Conservation (phyloP, 768 basidiomycete species). For the Suillus plorans region DNA sequence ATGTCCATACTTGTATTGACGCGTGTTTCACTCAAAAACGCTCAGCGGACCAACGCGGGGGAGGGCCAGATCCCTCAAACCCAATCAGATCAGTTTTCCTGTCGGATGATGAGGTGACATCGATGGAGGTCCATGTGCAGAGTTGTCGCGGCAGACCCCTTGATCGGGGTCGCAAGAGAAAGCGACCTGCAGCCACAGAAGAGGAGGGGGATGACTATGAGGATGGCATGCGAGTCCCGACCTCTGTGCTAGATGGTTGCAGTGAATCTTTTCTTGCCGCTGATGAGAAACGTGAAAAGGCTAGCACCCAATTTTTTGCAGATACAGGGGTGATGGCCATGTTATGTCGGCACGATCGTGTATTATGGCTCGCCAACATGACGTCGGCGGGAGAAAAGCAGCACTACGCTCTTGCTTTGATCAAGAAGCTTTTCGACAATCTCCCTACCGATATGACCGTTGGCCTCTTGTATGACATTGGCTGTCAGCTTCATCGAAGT, state of each 20-base stretch:
- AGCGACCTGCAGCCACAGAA: neutral
- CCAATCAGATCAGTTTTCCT: constrained; percentile 21
- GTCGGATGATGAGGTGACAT: constrained; percentile 16
- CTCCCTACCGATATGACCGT: constrained; percentile 17
- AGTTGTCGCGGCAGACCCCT: neutral
- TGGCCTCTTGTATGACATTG: constrained; percentile 25
- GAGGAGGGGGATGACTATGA: constrained; percentile 10
- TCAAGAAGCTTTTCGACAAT: constrained; percentile 8
- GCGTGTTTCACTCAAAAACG: constrained; percentile 35
- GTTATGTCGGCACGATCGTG: constrained; percentile 21
- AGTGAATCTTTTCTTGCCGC: constrained; percentile 24
- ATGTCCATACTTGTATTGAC: constrained; percentile 25
- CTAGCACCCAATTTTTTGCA: constrained; percentile 17
- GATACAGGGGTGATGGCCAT: constrained; percentile 24
- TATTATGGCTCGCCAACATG: constrained; percentile 23
- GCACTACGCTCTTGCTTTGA: constrained; percentile 13
- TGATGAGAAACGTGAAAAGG: constrained; percentile 16
- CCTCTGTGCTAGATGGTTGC: constrained; percentile 33
- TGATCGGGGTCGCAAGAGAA: neutral
- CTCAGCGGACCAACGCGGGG: constrained; percentile 9
- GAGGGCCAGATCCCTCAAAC: constrained; percentile 13
- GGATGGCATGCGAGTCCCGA: constrained; percentile 23
- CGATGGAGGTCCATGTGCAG: constrained; percentile 16
- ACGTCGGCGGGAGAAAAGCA: constrained; percentile 15
- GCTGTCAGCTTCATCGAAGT: constrained; percentile 22